These are phyloP conservation scores for Dryas alaskensis DNA, from an alignment of 306 rosid genomes.

Conservation along the genomic window DNA sequence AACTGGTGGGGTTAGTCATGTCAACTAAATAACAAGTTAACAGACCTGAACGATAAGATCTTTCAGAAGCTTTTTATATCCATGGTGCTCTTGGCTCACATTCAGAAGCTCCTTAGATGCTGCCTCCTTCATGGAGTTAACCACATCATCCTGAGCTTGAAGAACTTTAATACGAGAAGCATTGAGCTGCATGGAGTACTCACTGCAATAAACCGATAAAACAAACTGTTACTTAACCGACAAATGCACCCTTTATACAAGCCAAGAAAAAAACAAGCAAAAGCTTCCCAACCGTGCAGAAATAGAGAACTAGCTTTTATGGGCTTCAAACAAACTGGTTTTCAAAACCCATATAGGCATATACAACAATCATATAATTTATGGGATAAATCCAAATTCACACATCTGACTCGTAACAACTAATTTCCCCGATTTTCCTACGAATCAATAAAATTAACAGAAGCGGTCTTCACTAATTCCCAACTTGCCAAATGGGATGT, in stretches of 20 bases:
- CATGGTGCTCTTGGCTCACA: slow-evolving; percentile 60
- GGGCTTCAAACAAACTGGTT: neutral
- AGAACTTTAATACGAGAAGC: slow-evolving; percentile 91
- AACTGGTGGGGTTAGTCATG: neutral
- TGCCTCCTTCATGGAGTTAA: slow-evolving; percentile 78
- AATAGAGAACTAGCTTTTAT: neutral
- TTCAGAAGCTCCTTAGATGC: slow-evolving; percentile 73
- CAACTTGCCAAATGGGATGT: neutral
- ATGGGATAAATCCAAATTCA: neutral
- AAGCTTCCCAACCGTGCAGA: neutral
- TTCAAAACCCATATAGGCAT: neutral
- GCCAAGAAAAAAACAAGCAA: neutral
- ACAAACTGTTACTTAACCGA: slow-evolving; percentile 8
- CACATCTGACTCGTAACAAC: neutral
- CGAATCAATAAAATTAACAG: neutral
- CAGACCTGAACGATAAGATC: slow-evolving; percentile 87
- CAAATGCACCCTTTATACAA: neutral
- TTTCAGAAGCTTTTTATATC: slow-evolving; percentile 59
- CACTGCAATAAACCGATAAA: slow-evolving; percentile 51
- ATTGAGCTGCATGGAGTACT: slow-evolving; percentile 94
- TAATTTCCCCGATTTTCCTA: neutral
- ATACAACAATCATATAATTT: neutral
- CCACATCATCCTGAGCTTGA: slow-evolving; percentile 93
- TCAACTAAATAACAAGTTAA: neutral
- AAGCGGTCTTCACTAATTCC: neutral